Evolutionary conservation across 2,329 filamentous ascomycete species (phyloP).

Genomic region (Colletotrichum sp.): DNA sequence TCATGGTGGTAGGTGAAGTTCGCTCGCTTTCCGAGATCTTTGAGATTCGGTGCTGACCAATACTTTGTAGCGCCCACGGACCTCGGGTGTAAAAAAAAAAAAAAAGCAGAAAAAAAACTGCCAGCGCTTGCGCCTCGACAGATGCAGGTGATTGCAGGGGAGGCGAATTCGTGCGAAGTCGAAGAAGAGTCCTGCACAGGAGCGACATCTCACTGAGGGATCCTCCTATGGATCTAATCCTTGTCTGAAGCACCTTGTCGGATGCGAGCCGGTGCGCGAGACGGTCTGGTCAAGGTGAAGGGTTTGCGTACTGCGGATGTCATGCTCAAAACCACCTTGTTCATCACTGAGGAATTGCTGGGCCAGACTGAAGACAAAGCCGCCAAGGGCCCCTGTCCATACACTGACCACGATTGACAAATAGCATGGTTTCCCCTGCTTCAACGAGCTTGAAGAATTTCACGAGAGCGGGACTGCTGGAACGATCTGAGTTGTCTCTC

Average conservation of each 20-base stretch:
- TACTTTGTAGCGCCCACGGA: not conserved
- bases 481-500: not conserved
- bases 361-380: not conserved
- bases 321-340: not conserved
- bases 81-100: not conserved
- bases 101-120: not conserved
- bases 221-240: not conserved
- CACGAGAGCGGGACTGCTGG: not conserved
- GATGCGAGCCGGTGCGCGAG: not conserved
- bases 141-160: not conserved
- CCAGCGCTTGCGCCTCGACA: not conserved
- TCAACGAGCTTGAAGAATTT: not conserved
- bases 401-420: constrained; percentile 11
- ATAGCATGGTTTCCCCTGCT: constrained; percentile 17
- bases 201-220: not conserved
- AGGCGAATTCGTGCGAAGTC: not conserved
- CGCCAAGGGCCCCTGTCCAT: not conserved
- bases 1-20: not conserved
- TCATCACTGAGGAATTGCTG: not conserved
- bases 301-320: not conserved
- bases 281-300: not conserved
- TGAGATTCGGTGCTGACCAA: not conserved
- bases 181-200: not conserved
- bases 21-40: not conserved
- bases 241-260: not conserved